Conservation (phyloP, 1,284 basidiomycete species). For the Pseudozyma hubeiensis region DNA sequence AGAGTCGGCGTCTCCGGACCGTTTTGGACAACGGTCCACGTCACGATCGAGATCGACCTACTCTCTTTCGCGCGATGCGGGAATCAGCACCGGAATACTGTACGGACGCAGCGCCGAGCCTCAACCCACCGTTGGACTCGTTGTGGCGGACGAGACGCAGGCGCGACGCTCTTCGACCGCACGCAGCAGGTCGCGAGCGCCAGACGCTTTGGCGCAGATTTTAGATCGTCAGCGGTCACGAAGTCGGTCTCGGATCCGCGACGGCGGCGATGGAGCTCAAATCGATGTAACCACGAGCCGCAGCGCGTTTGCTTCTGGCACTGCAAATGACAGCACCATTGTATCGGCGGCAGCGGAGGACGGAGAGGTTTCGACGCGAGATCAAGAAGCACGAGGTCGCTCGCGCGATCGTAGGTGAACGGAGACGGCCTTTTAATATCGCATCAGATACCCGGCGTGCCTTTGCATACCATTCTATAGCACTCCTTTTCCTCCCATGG, state of each 20-base stretch:
- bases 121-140: constrained; percentile 12
- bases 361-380: constrained; percentile 13
- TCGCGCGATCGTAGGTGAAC: constrained; percentile 33
- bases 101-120: constrained; percentile 41
- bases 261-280: constrained; percentile 3
- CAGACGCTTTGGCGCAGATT: constrained; percentile 51
- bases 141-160: constrained; percentile 30
- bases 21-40: constrained; percentile 24
- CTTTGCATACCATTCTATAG: not conserved
- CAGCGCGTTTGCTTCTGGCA: not conserved
- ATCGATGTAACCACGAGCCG: constrained; percentile 3
- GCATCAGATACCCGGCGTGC: not conserved
- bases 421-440: not conserved
- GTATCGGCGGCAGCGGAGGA: not conserved
- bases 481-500: not conserved
- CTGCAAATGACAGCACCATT: not conserved
- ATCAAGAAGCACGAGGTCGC: constrained; percentile 27
- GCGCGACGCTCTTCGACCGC: constrained; percentile 43
- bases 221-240: constrained; percentile 36
- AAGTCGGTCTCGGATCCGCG: constrained; percentile 30
- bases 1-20: constrained; percentile 37
- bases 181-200: constrained; percentile 46
- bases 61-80: constrained; percentile 30
- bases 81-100: constrained; percentile 7
- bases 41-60: constrained; percentile 31